Percentiles rank a stretch among this genome's conserved stretches.
phyloP scores from a whole-genome alignment of 2,329 filamentous ascomycete genomes.

The Pleomassaria siparia region DNA sequence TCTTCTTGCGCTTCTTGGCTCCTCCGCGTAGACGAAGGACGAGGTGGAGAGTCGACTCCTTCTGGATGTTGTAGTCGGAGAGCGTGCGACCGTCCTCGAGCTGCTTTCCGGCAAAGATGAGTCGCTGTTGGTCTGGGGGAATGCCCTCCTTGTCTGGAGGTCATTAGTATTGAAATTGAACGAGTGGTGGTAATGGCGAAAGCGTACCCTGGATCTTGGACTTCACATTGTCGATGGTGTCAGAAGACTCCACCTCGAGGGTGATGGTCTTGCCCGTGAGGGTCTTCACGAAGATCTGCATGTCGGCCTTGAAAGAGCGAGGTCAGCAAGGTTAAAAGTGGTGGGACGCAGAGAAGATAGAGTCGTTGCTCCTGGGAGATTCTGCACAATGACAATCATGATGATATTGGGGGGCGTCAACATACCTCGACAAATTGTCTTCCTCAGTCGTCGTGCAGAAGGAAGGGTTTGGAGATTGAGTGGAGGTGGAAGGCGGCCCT shows the following conservation, averaged over 20 bases:
- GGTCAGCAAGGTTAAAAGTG: slow-evolving; percentile 16
- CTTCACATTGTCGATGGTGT: slow-evolving; percentile 99
- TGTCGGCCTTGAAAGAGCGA: slow-evolving; percentile 39
- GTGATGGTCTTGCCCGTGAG: slow-evolving; percentile 99
- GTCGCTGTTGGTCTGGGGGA: slow-evolving; percentile 96
- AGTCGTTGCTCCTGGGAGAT: not conserved
- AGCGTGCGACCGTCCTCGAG: slow-evolving; percentile 99
- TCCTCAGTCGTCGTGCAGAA: slow-evolving; percentile 59
- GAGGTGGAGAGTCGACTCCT: slow-evolving; percentile 98
- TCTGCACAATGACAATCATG: not conserved
- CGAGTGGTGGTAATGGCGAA: not conserved
- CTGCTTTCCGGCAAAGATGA: slow-evolving; percentile 99
- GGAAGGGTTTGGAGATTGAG: slow-evolving; percentile 18
- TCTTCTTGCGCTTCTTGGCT: slow-evolving; percentile 98
- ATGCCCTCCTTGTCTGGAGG: slow-evolving; percentile 98
- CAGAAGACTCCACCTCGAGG: slow-evolving; percentile 99
- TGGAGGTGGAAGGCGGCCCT: slow-evolving; percentile 10
- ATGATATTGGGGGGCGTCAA: not conserved
- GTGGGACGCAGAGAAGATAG: not conserved
- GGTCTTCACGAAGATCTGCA: slow-evolving; percentile 61
- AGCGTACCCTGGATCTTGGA: slow-evolving; percentile 78
- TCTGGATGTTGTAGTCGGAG: slow-evolving; percentile 99
- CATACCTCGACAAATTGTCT: slow-evolving; percentile 63
- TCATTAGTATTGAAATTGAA: too few relatives aligned
- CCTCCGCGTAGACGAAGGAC: slow-evolving; percentile 98